A percentile compares a stretch with the other conserved stretches of the same genome.
Conservation (phyloP, 2,329 filamentous ascomycete genomes). For the Cryphonectria naterciae region DNA sequence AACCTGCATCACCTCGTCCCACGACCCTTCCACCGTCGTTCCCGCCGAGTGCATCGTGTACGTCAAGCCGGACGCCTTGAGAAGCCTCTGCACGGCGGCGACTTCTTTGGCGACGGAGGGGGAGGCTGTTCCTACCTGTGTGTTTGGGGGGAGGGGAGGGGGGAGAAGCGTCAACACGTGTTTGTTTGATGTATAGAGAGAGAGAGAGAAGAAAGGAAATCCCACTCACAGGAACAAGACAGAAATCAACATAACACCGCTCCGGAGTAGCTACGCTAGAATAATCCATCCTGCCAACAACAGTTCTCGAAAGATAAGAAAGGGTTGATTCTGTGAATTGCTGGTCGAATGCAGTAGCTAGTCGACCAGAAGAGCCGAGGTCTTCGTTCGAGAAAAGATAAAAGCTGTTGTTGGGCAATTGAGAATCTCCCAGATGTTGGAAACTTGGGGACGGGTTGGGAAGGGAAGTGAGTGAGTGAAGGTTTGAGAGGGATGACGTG, state of each 20-base stretch:
- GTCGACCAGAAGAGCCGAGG: not conserved
- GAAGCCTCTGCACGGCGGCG: conserved; percentile 82
- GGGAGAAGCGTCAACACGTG: not conserved
- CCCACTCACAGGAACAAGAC: conserved; percentile 73
- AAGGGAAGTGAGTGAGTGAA: not conserved
- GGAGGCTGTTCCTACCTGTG: conserved; percentile 76
- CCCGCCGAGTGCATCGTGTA: conserved; percentile 93
- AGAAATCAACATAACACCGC: conserved; percentile 86
- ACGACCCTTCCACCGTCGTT: conserved; percentile 89
- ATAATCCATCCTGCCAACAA: conserved; percentile 47
- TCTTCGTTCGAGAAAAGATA: not conserved
- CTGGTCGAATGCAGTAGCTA: not conserved
- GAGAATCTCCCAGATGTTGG: not conserved
- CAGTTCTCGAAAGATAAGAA: not conserved
- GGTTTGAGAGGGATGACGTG: not conserved
- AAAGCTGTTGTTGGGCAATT: not conserved
- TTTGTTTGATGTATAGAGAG: conserved; percentile 24
- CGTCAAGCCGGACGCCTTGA: conserved; percentile 78
- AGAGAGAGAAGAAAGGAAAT: too few relatives aligned
- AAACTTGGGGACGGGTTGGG: not conserved
- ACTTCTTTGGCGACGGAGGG: conserved; percentile 82
- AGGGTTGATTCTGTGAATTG: not conserved
- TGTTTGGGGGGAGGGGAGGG: not conserved
- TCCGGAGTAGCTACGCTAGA: conserved; percentile 65
- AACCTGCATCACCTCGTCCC: conserved; percentile 84